Evolutionary conservation across 2,329 filamentous ascomycete species (phyloP), one percentile per base, ranked within the genome.

Genomic region (Scolecobasidium constrictum): DNA sequence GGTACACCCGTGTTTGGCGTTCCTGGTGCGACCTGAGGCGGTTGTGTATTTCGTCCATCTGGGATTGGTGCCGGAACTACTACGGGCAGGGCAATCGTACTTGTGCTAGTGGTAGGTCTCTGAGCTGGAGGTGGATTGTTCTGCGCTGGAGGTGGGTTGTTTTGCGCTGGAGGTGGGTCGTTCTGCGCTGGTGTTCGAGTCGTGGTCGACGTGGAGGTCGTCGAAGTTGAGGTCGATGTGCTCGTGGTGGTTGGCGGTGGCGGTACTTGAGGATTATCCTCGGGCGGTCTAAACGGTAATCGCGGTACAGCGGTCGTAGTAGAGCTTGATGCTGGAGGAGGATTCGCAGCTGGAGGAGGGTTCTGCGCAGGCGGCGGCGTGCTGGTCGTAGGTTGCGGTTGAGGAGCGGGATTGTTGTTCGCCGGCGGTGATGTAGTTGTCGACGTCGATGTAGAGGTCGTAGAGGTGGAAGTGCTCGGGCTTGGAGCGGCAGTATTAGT

Each of bases 251-350:
- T n/a, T n/a, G n/a, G n/a, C n/a, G n/a, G n/a, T n/a, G n/a, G n/a
- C n/a, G n/a, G n/a, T n/a, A n/a, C n/a, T n/a, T n/a, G n/a, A n/a
- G n/a, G n/a, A n/a, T n/a, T n/a, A n/a, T n/a, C n/a, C n/a, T n/a
- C n/a, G n/a, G n/a, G n/a, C n/a, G n/a, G n/a, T n/a, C n/a, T n/a
- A n/a, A n/a, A n/a, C n/a, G n/a, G n/a, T n/a, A n/a, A n/a, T n/a
- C n/a, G n/a, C n/a, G n/a, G n/a, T n/a, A n/a, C n/a, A n/a, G n/a
- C n/a, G n/a, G n/a, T n/a, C n/a, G n/a, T n/a, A n/a, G n/a, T n/a
- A n/a, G n/a, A n/a, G n/a, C 21, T 34, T 34, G 38, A 28, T 41
- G 38, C 21, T 17, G 22, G 22, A 31, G 38, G 38, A 20, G 22
- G 4, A 26, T 13, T 34, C 4, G 38, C 12, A 20, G 3, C 3